Evolutionary conservation across 2,329 filamentous ascomycete species (phyloP).

Genomic region (Paraphaeosphaeria minitans): DNA sequence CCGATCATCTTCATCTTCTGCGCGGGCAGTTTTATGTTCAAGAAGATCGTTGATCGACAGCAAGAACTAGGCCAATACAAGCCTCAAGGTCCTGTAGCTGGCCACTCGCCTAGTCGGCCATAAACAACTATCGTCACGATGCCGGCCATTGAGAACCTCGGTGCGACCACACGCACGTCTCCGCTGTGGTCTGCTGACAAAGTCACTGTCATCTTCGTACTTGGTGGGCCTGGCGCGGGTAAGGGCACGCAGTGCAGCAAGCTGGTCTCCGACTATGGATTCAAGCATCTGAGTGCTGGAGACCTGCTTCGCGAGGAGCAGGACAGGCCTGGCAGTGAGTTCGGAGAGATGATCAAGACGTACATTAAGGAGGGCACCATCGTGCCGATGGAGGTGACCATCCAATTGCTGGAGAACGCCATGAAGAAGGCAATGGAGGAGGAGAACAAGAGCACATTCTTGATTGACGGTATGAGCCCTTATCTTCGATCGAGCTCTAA

Average conservation of each 20-base stretch:
- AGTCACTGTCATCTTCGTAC: slow-evolving; percentile 94
- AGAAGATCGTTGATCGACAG: slow-evolving; percentile 52
- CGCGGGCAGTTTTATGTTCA: slow-evolving; percentile 53
- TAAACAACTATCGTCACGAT: slow-evolving; percentile 35
- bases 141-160: slow-evolving; percentile 48
- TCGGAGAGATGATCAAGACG: slow-evolving; percentile 88
- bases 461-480: slow-evolving; percentile 62
- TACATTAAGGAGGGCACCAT: slow-evolving; percentile 95
- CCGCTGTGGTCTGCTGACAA: slow-evolving; percentile 76
- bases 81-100: slow-evolving; percentile 34
- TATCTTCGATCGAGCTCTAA: not conserved
- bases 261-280: slow-evolving; percentile 84
- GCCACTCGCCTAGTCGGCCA: slow-evolving; percentile 43
- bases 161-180: slow-evolving; percentile 54
- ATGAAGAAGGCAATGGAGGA: slow-evolving; percentile 74
- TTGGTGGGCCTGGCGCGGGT: slow-evolving; percentile 92
- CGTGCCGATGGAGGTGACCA: slow-evolving; percentile 98
- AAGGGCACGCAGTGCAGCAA: slow-evolving; percentile 96
- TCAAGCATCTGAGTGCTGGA: slow-evolving; percentile 90
- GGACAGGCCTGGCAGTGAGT: slow-evolving; percentile 81
- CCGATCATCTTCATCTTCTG: slow-evolving; percentile 56
- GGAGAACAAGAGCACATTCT: slow-evolving; percentile 70
- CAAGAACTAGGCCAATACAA: slow-evolving; percentile 47
- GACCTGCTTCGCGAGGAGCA: slow-evolving; percentile 95
- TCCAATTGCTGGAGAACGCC: slow-evolving; percentile 90